Conservation (phyloP, 352 stramenopile genomes). For the Pythium phragmitis region DNA sequence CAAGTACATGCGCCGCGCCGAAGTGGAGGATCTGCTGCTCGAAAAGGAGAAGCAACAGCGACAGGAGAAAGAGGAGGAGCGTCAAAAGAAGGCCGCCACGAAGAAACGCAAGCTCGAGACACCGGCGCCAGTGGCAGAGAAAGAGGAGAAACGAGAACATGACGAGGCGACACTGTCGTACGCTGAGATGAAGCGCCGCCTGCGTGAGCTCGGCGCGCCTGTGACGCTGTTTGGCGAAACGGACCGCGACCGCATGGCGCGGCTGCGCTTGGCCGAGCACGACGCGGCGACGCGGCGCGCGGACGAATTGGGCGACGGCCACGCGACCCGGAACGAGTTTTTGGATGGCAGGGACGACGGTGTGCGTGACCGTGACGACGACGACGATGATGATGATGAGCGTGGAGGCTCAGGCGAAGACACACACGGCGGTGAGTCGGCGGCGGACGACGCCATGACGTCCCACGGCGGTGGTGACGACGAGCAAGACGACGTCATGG, state of each 20-base stretch:
- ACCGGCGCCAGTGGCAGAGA: background rate
- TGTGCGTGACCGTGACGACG: slow-evolving; percentile 21
- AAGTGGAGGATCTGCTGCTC: slow-evolving; percentile 65
- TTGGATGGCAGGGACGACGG: slow-evolving; percentile 43
- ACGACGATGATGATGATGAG: slow-evolving; percentile 41
- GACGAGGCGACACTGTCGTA: slow-evolving; percentile 47
- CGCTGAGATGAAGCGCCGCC: slow-evolving; percentile 73
- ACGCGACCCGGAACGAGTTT: slow-evolving; percentile 82
- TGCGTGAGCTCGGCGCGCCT: slow-evolving; percentile 79
- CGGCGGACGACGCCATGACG: slow-evolving; percentile 18
- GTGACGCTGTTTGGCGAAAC: slow-evolving; percentile 90
- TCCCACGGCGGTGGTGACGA: slow-evolving; percentile 14
- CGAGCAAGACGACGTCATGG: slow-evolving; percentile 35
- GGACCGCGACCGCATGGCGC: slow-evolving; percentile 51
- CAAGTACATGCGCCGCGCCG: slow-evolving; percentile 77
- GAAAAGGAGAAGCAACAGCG: slow-evolving; percentile 29
- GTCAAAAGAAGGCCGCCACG: background rate
- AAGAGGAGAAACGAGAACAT: slow-evolving; percentile 27
- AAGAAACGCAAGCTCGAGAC: slow-evolving; percentile 54
- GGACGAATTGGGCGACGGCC: slow-evolving; percentile 65
- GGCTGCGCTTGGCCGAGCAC: slow-evolving; percentile 68
- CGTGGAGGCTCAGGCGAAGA: slow-evolving; percentile 30
- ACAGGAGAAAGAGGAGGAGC: slow-evolving; percentile 13
- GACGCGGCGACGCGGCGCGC: slow-evolving; percentile 63
- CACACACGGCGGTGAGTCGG: slow-evolving; percentile 15